These are phyloP conservation scores for Cyphellophora europaea DNA, from an alignment of 2,329 filamentous ascomycete genomes.

Conservation along the genomic window DNA sequence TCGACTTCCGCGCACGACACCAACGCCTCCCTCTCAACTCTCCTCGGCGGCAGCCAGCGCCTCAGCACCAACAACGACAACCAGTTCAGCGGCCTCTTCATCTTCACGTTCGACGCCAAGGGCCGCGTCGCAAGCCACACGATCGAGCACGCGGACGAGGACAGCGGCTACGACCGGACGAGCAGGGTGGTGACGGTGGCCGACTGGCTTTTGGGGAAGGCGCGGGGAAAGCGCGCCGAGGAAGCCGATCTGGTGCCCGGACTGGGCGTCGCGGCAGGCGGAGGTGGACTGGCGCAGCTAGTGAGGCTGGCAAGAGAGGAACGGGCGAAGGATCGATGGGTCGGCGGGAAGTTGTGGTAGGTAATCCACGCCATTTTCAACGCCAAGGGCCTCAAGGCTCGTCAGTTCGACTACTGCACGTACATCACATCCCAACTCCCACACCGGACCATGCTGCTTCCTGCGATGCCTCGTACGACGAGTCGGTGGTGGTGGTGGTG, in stretches of 20 bases:
- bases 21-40: constrained; percentile 31
- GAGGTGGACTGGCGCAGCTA: constrained; percentile 23
- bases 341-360: no score
- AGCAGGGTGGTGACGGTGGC: constrained; percentile 83
- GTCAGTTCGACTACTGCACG: no score
- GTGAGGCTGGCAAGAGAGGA: background rate
- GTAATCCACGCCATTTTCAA: no score
- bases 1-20: constrained; percentile 19
- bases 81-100: constrained; percentile 75
- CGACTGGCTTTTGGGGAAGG: constrained; percentile 84
- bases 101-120: constrained; percentile 88
- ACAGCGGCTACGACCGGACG: constrained; percentile 72
- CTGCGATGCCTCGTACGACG: no score
- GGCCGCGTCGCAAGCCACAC: constrained; percentile 79
- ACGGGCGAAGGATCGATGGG: no score
- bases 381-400: no score
- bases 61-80: constrained; percentile 52
- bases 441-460: no score
- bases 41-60: constrained; percentile 43
- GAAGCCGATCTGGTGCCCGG: constrained; percentile 25
- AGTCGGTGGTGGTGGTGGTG: no score
- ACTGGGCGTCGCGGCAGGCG: constrained; percentile 4
- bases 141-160: constrained; percentile 86
- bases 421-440: no score
- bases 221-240: constrained; percentile 41